A percentile compares a stretch with the other conserved stretches of the same genome.
Conservation (phyloP, 2,329 filamentous ascomycete species). For the Zasmidium cellare region DNA sequence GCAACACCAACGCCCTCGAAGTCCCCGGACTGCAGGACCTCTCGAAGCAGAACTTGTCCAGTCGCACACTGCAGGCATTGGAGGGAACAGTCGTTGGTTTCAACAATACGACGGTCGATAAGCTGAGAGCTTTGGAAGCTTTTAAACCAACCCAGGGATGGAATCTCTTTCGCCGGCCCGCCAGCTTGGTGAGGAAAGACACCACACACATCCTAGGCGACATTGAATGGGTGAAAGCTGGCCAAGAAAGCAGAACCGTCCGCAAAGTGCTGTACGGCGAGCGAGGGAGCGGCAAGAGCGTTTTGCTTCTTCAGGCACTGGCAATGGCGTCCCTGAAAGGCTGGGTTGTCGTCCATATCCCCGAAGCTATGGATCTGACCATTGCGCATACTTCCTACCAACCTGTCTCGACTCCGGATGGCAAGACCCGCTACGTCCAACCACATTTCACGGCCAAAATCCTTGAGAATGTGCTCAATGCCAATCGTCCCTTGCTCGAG, state of each 20-base stretch:
- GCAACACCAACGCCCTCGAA: constrained; percentile 87
- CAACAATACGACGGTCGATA: constrained; percentile 70
- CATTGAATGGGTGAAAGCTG: constrained; percentile 34
- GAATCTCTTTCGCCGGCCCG: constrained; percentile 80
- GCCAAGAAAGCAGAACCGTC: constrained; percentile 51
- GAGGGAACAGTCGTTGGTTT: constrained; percentile 70
- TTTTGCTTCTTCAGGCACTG: constrained; percentile 80
- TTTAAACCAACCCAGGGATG: constrained; percentile 91
- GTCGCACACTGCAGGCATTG: constrained; percentile 45
- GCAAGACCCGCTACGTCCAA: constrained; percentile 67
- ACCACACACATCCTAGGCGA: constrained; percentile 65
- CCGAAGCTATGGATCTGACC: constrained; percentile 85
- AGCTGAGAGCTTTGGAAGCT: constrained; percentile 77
- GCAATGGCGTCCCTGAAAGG: constrained; percentile 76
- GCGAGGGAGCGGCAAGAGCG: constrained; percentile 79
- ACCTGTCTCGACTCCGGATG: constrained; percentile 57
- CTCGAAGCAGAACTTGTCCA: constrained; percentile 13
- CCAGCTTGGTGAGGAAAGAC: constrained; percentile 75
- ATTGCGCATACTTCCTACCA: constrained; percentile 80
- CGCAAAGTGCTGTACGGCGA: constrained; percentile 72
- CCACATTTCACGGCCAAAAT: constrained; percentile 74
- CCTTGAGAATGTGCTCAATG: constrained; percentile 69
- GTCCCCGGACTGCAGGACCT: constrained; percentile 69
- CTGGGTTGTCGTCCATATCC: constrained; percentile 87
- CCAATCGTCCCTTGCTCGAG: constrained; percentile 68